Conservation (phyloP, 352 stramenopile genomes). For the Phytopythium cucurbitacearum region DNA sequence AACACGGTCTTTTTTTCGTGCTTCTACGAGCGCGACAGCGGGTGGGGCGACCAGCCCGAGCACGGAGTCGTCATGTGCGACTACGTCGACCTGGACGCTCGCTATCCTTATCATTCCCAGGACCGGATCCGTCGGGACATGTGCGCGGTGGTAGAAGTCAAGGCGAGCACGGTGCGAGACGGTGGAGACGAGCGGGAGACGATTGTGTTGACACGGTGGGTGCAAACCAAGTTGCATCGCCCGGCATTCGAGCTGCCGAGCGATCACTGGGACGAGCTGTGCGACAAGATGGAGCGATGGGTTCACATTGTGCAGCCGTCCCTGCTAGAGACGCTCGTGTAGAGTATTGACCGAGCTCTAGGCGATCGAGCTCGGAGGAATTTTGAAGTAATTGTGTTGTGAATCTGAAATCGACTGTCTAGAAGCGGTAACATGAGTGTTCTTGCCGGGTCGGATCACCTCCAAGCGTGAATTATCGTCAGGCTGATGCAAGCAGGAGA, state of each 20-base stretch:
- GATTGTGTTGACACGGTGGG: conserved; percentile 18
- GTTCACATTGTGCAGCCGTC: conserved; percentile 11
- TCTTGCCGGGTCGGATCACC: too few species aligned
- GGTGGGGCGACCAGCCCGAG: conserved; percentile 6
- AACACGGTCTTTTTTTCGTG: conserved; percentile 27
- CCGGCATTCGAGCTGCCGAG: conserved; percentile 6
- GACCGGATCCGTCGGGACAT: conserved; percentile 16
- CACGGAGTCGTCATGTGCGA: conserved; percentile 16
- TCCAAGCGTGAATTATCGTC: too few species aligned
- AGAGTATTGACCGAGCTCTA: not conserved
- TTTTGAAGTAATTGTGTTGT: too few species aligned
- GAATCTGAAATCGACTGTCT: too few species aligned
- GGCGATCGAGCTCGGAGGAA: too few species aligned
- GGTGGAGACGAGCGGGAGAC: not conserved
- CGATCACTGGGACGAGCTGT: conserved; percentile 9
- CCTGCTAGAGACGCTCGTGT: conserved; percentile 9
- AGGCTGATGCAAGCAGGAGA: too few species aligned
- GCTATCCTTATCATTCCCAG: conserved; percentile 14
- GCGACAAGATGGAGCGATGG: conserved; percentile 15
- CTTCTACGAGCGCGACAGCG: conserved; percentile 12
- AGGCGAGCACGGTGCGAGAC: not conserved
- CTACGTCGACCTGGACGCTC: conserved; percentile 21
- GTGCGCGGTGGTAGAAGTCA: conserved; percentile 15
- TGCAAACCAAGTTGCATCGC: conserved; percentile 13
- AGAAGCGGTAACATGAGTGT: too few species aligned